Conservation (phyloP, 495 filamentous ascomycete species). For the Penicillium psychrofluorescens region DNA sequence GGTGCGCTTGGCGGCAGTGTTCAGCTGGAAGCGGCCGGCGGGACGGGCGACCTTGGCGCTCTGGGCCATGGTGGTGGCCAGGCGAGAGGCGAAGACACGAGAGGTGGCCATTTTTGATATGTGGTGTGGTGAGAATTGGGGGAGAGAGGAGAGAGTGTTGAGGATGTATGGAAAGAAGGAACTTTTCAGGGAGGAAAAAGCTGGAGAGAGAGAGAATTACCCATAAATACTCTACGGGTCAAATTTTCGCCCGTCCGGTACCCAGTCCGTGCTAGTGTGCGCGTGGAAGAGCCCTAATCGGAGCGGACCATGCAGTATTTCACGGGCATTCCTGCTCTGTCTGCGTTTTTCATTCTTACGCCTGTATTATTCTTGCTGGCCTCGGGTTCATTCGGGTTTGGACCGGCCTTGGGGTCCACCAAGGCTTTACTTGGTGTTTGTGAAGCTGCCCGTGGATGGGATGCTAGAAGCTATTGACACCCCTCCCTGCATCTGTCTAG, state of each 20-base stretch:
- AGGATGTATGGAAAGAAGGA: conserved; percentile 17
- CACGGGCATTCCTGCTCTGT: conserved; percentile 1
- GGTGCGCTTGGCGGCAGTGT: conserved; percentile 61
- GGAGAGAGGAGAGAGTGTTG: conserved; percentile 16
- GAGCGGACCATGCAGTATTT: conserved; percentile 16
- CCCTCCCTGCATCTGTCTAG: too few species aligned
- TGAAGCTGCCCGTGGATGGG: too few species aligned
- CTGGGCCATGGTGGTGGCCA: conserved; percentile 70
- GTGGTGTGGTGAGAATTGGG: conserved; percentile 4
- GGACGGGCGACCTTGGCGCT: conserved; percentile 64
- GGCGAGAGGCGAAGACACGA: conserved; percentile 62
- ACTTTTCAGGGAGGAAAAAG: conserved; percentile 38
- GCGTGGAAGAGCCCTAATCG: conserved; percentile 33
- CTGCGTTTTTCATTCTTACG: too few species aligned
- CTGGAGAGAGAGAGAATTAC: conserved; percentile 21
- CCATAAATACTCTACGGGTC: conserved; percentile 39
- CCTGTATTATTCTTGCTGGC: too few species aligned
- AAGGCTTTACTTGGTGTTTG: too few species aligned
- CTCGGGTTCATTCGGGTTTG: too few species aligned
- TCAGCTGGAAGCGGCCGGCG: conserved; percentile 52
- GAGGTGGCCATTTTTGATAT: conserved; percentile 60
- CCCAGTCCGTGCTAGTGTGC: conserved; percentile 31
- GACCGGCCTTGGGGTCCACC: too few species aligned
- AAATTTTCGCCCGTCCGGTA: conserved; percentile 39
- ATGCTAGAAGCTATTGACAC: too few species aligned